These are phyloP conservation scores for Eutrema yunnanense DNA, from an alignment of 345 rosid genomes.

Conservation along the genomic window DNA sequence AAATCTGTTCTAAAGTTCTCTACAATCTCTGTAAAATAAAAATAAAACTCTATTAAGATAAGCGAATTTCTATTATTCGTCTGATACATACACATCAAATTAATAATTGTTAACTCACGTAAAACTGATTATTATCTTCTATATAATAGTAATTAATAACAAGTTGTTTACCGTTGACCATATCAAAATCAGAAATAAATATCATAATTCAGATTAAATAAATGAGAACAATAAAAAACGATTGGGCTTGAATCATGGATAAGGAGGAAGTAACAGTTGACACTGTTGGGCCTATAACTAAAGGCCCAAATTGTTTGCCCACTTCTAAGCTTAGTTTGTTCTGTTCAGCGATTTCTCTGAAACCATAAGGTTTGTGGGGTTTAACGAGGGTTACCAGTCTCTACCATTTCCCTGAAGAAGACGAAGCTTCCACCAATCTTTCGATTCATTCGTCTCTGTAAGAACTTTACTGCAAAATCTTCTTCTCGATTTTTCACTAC, in stretches of 20 bases:
- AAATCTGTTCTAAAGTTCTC: neutral
- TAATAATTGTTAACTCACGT: neutral
- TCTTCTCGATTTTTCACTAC: neutral
- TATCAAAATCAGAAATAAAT: too few relatives aligned
- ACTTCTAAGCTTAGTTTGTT: neutral
- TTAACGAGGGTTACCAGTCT: constrained; percentile 17
- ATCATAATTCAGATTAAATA: too few relatives aligned
- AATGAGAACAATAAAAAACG: neutral
- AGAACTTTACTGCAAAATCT: neutral
- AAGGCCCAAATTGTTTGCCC: neutral
- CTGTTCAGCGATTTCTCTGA: neutral
- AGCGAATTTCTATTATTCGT: neutral
- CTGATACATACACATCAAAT: neutral
- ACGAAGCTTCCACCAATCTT: neutral
- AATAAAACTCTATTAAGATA: neutral
- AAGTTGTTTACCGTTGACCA: neutral
- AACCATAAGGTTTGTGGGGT: constrained; percentile 14
- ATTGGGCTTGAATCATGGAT: neutral
- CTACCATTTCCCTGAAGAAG: constrained; percentile 13
- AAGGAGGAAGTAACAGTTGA: neutral
- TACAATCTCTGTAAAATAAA: neutral
- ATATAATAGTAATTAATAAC: too few relatives aligned
- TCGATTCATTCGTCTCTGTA: constrained; percentile 1
- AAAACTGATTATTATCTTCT: too few relatives aligned
- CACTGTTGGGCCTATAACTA: neutral